Conservation (phyloP, 1,284 basidiomycete species). For the Pholiota adiposa region DNA sequence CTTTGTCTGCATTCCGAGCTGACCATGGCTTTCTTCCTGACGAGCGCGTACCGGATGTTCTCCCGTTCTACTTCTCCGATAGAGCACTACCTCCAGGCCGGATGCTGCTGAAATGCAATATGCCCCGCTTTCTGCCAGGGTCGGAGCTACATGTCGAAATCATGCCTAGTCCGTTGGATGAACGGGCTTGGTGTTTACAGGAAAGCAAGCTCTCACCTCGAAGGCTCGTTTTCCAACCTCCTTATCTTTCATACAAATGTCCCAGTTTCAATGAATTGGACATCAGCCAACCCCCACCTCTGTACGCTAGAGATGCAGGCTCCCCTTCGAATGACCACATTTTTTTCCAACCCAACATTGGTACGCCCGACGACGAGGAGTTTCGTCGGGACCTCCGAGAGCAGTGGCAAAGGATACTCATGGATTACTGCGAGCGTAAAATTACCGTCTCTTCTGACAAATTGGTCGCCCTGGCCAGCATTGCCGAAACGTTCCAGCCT, state of each 20-base stretch:
- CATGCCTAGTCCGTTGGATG: background rate
- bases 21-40: slow-evolving; percentile 6
- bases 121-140: background rate
- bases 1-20: background rate
- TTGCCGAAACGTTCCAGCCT: slow-evolving; percentile 8
- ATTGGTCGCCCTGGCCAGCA: slow-evolving; percentile 7
- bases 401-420: background rate
- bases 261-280: slow-evolving; percentile 1
- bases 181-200: slow-evolving; percentile 14
- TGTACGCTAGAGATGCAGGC: background rate
- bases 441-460: slow-evolving; percentile 11
- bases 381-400: background rate
- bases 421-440: slow-evolving; percentile 6
- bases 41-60: background rate
- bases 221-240: slow-evolving; percentile 9
- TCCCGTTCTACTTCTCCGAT: background rate
- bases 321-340: background rate
- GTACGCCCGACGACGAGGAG: no score
- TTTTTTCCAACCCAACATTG: background rate
- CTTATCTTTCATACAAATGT: slow-evolving; percentile 8
- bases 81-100: background rate
- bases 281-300: background rate
- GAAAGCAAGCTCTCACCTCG: slow-evolving; percentile 10
- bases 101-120: slow-evolving; percentile 1
- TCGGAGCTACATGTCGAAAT: background rate